Conservation (phyloP, 805 yeast genomes). For the Brettanomyces custersianus region DNA sequence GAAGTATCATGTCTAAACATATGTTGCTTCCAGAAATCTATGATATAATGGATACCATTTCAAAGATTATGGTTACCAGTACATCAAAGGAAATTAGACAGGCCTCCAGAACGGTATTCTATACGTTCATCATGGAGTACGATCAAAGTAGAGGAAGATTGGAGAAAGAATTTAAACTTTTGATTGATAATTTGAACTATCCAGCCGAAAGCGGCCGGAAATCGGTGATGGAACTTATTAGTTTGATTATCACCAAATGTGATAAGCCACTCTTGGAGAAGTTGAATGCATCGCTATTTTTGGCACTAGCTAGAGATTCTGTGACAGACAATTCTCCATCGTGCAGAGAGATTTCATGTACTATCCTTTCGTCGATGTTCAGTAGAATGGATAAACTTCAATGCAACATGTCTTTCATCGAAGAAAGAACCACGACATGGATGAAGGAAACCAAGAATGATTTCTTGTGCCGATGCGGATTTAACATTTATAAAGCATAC, state of each 20-base stretch:
- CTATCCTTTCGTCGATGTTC: constrained; percentile 48
- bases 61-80: constrained; percentile 82
- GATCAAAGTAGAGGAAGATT: constrained; percentile 86
- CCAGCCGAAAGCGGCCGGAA: constrained; percentile 82
- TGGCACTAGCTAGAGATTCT: constrained; percentile 68
- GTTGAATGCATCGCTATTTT: constrained; percentile 69
- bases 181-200: constrained; percentile 74
- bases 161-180: constrained; percentile 71
- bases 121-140: constrained; percentile 83
- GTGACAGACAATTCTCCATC: constrained; percentile 69
- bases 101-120: constrained; percentile 73
- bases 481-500: constrained; percentile 59
- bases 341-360: constrained; percentile 78
- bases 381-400: constrained; percentile 30
- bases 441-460: constrained; percentile 42
- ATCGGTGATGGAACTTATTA: constrained; percentile 83
- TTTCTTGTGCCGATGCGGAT: constrained; percentile 61
- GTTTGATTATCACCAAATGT: constrained; percentile 58
- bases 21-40: constrained; percentile 80
- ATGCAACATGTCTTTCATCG: constrained; percentile 25
- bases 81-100: constrained; percentile 77
- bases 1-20: constrained; percentile 66
- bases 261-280: constrained; percentile 49
- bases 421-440: constrained; percentile 51
- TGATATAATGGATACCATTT: constrained; percentile 74